Evolutionary conservation across 83 land plant species (phyloP).

Genomic region (Larix sibirica): DNA sequence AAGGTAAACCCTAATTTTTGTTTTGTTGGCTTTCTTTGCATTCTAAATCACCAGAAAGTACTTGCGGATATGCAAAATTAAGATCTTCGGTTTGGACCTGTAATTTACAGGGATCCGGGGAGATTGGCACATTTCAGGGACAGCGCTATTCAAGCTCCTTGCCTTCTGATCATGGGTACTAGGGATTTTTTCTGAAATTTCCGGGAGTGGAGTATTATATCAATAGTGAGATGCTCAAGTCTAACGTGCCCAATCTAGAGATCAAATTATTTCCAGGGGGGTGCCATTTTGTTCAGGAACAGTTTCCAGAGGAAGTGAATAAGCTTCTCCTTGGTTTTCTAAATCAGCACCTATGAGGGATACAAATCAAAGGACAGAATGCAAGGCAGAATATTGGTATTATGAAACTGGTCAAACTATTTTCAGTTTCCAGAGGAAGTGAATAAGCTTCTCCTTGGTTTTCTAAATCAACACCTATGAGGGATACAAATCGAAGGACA

Average conservation of each 20-base stretch:
- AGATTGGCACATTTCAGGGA: not conserved
- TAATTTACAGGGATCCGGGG: not conserved
- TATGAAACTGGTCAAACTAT: no score
- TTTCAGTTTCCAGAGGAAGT: conserved; percentile 51
- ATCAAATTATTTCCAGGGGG: conserved; percentile 44
- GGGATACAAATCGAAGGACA: no score
- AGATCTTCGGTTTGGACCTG: not conserved
- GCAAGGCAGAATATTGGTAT: no score
- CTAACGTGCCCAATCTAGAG: conserved; percentile 44
- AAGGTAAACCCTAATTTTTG: conserved; percentile 20
- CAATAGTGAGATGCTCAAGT: conserved; percentile 37
- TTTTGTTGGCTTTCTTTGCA: not conserved
- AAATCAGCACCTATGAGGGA: not conserved
- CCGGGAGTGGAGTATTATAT: conserved; percentile 53
- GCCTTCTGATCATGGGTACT: conserved; percentile 48
- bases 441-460: conserved; percentile 40
- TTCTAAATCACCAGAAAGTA: not conserved
- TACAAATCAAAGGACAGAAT: no score
- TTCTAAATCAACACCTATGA: conserved; percentile 25
- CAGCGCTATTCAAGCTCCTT: conserved; percentile 37
- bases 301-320: conserved; percentile 58
- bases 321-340: conserved; percentile 41
- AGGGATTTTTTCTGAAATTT: conserved; percentile 45
- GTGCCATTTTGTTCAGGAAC: conserved; percentile 70
- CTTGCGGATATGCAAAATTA: not conserved